Conservation (phyloP, 2,329 filamentous ascomycete species). For the Tolypocladium guangdongense region DNA sequence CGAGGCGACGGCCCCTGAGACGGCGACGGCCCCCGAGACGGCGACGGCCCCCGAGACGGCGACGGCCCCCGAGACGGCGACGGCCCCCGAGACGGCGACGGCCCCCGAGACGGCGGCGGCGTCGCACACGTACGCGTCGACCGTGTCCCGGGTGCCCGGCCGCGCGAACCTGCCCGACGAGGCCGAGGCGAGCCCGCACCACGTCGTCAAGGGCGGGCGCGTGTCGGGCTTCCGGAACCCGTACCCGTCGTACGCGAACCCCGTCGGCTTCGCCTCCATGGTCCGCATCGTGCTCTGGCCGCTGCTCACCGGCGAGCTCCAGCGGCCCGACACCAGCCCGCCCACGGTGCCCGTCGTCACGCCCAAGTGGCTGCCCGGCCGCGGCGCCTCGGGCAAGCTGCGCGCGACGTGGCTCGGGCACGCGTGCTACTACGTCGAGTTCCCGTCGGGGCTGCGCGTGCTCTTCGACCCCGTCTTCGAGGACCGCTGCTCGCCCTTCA, state of each 20-base stretch:
- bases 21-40: constrained; percentile 8
- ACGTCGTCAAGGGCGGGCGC: constrained; percentile 30
- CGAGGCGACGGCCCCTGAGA: neutral
- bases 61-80: constrained; percentile 5
- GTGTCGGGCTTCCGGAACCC: constrained; percentile 38
- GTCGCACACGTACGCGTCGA: constrained; percentile 10
- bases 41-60: constrained; percentile 6
- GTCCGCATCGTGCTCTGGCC: constrained; percentile 24
- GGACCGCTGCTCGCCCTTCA: constrained; percentile 70
- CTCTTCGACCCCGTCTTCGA: constrained; percentile 93
- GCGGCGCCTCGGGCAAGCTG: constrained; percentile 46
- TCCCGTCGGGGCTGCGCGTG: constrained; percentile 72
- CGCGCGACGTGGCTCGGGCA: constrained; percentile 93
- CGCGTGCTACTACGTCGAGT: constrained; percentile 88
- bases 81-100: constrained; percentile 1
- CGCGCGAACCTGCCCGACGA: constrained; percentile 27
- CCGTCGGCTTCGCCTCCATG: constrained; percentile 11
- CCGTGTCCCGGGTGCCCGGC: constrained; percentile 23
- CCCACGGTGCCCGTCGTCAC: constrained; percentile 56
- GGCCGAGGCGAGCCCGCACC: constrained; percentile 34
- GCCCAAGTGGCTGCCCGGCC: constrained; percentile 54
- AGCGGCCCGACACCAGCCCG: constrained; percentile 48
- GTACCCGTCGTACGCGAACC: constrained; percentile 32
- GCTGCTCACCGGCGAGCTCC: constrained; percentile 27
- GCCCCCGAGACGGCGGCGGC: constrained; percentile 3